Percentiles rank a stretch among this genome's conserved stretches.
phyloP scores from a whole-genome alignment of 192 early-diverging fungal species.

The Mortierella antarctica region DNA sequence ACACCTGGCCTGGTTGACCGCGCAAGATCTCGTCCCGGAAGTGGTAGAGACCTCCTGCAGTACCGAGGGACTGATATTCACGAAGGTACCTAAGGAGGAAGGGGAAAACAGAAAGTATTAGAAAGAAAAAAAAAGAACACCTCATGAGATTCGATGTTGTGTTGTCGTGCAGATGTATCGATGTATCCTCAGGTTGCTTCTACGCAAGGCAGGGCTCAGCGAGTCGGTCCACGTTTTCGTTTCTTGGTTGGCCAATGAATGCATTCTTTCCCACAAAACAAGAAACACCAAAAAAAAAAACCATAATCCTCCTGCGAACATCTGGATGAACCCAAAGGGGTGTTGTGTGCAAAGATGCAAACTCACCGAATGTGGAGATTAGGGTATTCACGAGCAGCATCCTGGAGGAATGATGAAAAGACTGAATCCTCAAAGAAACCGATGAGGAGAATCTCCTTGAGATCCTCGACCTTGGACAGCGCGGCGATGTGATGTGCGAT shows the following conservation, averaged over 20 bases:
- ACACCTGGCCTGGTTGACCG: slow-evolving; percentile 90
- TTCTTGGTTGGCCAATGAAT: slow-evolving; percentile 1
- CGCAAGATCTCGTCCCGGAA: slow-evolving; percentile 98
- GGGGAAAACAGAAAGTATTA: not conserved
- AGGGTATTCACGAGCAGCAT: slow-evolving; percentile 89
- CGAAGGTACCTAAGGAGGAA: slow-evolving; percentile 84
- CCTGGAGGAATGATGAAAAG: slow-evolving; percentile 89
- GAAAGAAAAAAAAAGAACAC: slow-evolving; percentile 4
- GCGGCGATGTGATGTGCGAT: slow-evolving; percentile 97
- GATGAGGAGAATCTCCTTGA: slow-evolving; percentile 94
- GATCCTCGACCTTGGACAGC: slow-evolving; percentile 85
- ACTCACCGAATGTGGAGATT: slow-evolving; percentile 83
- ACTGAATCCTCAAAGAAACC: slow-evolving; percentile 98
- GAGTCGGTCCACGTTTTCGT: slow-evolving; percentile 15
- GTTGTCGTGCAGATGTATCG: not conserved
- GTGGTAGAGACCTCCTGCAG: slow-evolving; percentile 97
- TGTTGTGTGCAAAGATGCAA: not conserved
- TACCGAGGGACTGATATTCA: slow-evolving; percentile 97
- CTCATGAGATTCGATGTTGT: not conserved
- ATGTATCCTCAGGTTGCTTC: not conserved
- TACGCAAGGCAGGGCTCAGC: not conserved
- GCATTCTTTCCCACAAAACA: slow-evolving; percentile 10
- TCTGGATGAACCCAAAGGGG: not conserved
- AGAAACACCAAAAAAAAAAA: not conserved
- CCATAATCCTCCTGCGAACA: not conserved